Evolutionary conservation across 345 rosid genomes (phyloP).

Genomic region (Balakata baccata): DNA sequence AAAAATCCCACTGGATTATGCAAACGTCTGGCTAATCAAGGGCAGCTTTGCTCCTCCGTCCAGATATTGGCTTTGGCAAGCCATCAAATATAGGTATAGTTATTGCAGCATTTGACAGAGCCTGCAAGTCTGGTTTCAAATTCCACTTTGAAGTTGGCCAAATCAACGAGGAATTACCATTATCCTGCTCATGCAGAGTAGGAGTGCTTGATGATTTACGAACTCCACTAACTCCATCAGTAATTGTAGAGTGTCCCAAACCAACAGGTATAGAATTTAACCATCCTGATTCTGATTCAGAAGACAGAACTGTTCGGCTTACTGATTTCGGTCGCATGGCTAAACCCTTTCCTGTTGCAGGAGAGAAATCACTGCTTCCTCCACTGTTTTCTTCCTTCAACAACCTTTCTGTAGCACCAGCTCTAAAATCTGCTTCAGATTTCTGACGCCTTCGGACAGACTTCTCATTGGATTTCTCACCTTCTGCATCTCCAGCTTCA

Average conservation of each 20-base stretch:
- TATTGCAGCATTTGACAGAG: slow-evolving; percentile 48
- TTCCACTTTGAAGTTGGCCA: slow-evolving; percentile 61
- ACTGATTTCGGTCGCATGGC: slow-evolving; percentile 67
- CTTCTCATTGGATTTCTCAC: slow-evolving; percentile 41
- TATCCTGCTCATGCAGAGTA: slow-evolving; percentile 57
- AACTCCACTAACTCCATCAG: slow-evolving; percentile 41
- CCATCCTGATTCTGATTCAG: slow-evolving; percentile 46
- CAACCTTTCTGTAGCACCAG: slow-evolving; percentile 49
- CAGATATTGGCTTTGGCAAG: slow-evolving; percentile 63
- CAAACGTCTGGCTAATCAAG: slow-evolving; percentile 45
- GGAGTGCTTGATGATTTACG: slow-evolving; percentile 82
- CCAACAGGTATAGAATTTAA: slow-evolving; percentile 34
- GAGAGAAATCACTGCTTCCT: slow-evolving; percentile 37
- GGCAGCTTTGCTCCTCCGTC: slow-evolving; percentile 69
- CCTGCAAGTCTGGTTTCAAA: slow-evolving; percentile 60
- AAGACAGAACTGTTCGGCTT: slow-evolving; percentile 28
- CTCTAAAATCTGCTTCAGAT: slow-evolving; percentile 33
- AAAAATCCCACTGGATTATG: background rate
- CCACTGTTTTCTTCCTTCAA: slow-evolving; percentile 55
- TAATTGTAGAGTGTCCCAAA: slow-evolving; percentile 35
- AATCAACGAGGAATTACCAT: slow-evolving; percentile 30
- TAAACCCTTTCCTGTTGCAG: slow-evolving; percentile 55
- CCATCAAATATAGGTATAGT: slow-evolving; percentile 73
- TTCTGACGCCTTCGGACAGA: slow-evolving; percentile 50
- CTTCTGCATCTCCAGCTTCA: slow-evolving; percentile 39